These are phyloP conservation scores for Tolypocladium cylindrosporum DNA, from an alignment of 2,329 filamentous ascomycete genomes.

Conservation along the genomic window DNA sequence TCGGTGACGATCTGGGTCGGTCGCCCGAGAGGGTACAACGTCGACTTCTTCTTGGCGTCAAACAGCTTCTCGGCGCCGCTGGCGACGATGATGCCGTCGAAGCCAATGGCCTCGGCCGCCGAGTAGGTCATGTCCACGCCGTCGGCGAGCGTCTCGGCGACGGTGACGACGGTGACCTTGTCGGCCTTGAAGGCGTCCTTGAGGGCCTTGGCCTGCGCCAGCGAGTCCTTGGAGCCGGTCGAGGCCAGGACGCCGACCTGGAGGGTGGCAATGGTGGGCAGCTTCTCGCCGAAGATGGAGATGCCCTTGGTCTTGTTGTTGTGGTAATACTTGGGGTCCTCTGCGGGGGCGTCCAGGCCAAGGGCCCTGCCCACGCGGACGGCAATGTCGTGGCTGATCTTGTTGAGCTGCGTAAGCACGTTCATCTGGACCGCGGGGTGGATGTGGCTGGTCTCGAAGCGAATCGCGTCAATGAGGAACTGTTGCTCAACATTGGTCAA, in stretches of 20 bases:
- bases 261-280: slow-evolving; percentile 52
- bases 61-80: slow-evolving; percentile 46
- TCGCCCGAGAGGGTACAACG: slow-evolving; percentile 53
- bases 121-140: slow-evolving; percentile 57
- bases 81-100: slow-evolving; percentile 53
- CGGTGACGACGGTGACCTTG: slow-evolving; percentile 47
- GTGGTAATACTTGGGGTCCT: slow-evolving; percentile 58
- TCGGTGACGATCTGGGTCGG: slow-evolving; percentile 54
- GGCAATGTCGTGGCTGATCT: slow-evolving; percentile 57
- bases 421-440: slow-evolving; percentile 52
- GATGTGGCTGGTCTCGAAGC: slow-evolving; percentile 58
- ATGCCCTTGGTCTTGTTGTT: slow-evolving; percentile 54
- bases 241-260: slow-evolving; percentile 53
- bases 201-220: slow-evolving; percentile 40
- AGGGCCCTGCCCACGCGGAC: slow-evolving; percentile 52
- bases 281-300: slow-evolving; percentile 45
- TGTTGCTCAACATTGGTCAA: slow-evolving; percentile 56
- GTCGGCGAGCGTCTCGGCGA: slow-evolving; percentile 45
- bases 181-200: slow-evolving; percentile 34
- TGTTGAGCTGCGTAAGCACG: slow-evolving; percentile 59
- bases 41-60: slow-evolving; percentile 26
- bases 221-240: slow-evolving; percentile 26
- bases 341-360: slow-evolving; percentile 45
- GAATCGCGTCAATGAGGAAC: slow-evolving; percentile 62
- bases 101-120: slow-evolving; percentile 49